Percentiles rank a stretch among this genome's conserved stretches.
phyloP scores from a whole-genome alignment of 768 basidiomycete genomes.

The Phlegmacium glaucopus region DNA sequence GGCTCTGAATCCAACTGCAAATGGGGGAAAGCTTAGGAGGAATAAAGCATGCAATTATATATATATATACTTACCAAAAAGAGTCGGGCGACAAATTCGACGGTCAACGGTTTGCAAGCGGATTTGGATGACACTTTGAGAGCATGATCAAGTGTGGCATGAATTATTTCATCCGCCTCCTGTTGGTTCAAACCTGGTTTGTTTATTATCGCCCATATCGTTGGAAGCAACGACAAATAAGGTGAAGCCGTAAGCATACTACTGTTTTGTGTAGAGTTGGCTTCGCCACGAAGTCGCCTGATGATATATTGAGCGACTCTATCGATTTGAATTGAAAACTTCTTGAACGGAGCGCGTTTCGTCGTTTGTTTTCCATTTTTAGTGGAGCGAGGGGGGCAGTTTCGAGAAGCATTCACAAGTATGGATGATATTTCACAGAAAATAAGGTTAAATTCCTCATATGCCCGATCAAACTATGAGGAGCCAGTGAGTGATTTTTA shows the following conservation, averaged over 20 bases:
- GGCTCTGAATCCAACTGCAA: slow-evolving; percentile 57
- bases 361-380: slow-evolving; percentile 18
- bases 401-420: slow-evolving; percentile 40
- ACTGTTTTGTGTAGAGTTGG: slow-evolving; percentile 38
- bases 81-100: slow-evolving; percentile 74
- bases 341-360: slow-evolving; percentile 7
- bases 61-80: slow-evolving; percentile 51
- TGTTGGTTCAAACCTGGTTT: slow-evolving; percentile 24
- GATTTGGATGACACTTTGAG: slow-evolving; percentile 55
- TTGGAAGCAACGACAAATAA: slow-evolving; percentile 71
- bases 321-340: slow-evolving; percentile 36
- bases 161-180: slow-evolving; percentile 35
- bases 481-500: slow-evolving; percentile 5
- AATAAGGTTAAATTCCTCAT: slow-evolving; percentile 70
- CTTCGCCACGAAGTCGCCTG: slow-evolving; percentile 52
- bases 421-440: slow-evolving; percentile 78
- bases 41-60: background rate
- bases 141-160: slow-evolving; percentile 66
- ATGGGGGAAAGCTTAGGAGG: background rate
- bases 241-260: slow-evolving; percentile 49
- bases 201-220: slow-evolving; percentile 73
- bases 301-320: slow-evolving; percentile 61
- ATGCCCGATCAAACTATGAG: slow-evolving; percentile 56
- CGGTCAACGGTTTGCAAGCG: slow-evolving; percentile 58
- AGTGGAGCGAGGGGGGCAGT: slow-evolving; percentile 13